These are phyloP conservation scores for Ramularia collo-cygni DNA, from an alignment of 2,329 filamentous ascomycete species.

Conservation along the genomic window DNA sequence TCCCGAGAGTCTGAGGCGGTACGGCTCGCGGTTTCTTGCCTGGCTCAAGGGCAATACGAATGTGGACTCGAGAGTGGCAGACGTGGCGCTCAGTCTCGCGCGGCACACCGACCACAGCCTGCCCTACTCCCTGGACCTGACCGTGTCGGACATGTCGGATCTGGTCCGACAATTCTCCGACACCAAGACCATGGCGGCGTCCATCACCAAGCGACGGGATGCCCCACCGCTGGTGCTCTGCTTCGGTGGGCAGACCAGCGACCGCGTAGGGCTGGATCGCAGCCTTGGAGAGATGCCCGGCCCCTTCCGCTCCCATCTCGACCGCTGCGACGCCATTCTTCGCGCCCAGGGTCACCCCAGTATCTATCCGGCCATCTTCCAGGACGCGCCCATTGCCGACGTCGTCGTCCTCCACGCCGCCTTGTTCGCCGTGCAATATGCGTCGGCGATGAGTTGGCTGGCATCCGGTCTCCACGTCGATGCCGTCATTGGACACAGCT, in stretches of 20 bases:
- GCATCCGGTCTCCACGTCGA: conserved; percentile 7
- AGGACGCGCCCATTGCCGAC: conserved; percentile 6
- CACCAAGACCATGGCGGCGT: background rate
- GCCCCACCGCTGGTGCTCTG: conserved; percentile 6
- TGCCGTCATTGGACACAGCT: conserved; percentile 10
- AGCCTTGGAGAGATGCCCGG: conserved; percentile 2
- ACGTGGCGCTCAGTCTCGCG: background rate
- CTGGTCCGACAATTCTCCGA: conserved; percentile 1
- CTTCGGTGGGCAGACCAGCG: conserved; percentile 12
- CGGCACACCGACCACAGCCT: background rate
- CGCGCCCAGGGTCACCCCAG: conserved; percentile 3
- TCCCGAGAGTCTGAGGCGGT: background rate
- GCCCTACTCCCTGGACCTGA: background rate
- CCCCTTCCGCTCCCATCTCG: conserved; percentile 7
- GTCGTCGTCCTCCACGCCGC: conserved; percentile 6
- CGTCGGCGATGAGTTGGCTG: conserved; percentile 11
- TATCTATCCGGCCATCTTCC: conserved; percentile 13
- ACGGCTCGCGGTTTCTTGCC: background rate
- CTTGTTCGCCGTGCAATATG: conserved; percentile 11
- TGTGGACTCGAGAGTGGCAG: background rate
- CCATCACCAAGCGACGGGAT: background rate
- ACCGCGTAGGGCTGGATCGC: conserved; percentile 5
- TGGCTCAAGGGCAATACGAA: background rate
- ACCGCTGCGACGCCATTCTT: conserved; percentile 7
- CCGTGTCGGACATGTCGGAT: background rate